Evolutionary conservation across 139 green algal species (phyloP).

Genomic region (Volvox reticuliferus): DNA sequence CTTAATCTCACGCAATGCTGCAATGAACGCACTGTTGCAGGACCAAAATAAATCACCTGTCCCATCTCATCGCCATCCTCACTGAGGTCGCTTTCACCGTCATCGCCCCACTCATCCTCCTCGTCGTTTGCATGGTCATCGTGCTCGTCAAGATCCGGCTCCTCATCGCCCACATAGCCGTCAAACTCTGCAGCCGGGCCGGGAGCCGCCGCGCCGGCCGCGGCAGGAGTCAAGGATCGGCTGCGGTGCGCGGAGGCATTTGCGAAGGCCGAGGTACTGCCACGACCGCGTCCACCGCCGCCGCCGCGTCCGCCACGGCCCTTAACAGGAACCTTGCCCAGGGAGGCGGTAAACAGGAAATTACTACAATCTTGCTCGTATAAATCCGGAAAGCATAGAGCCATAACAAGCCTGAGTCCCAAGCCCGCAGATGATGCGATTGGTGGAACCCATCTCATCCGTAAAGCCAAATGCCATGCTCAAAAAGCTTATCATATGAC

Average conservation of each 20-base stretch:
- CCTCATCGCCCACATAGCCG: constrained; percentile 33
- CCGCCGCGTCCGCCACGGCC: constrained; percentile 23
- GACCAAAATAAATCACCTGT: neutral
- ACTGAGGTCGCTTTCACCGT: neutral
- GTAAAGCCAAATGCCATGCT: no score
- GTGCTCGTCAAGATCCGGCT: constrained; percentile 24
- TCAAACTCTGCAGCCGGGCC: neutral
- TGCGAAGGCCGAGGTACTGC: neutral
- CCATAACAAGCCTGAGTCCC: no score
- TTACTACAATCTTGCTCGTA: no score
- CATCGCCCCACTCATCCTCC: constrained; percentile 12
- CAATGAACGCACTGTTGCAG: no score
- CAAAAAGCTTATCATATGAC: no score
- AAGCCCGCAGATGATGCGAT: no score
- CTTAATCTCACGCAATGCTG: no score
- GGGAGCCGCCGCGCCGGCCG: neutral
- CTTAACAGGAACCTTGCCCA: neutral
- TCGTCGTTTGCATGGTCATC: neutral
- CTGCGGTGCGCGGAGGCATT: constrained; percentile 14
- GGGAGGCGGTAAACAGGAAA: neutral
- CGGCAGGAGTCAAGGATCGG: constrained; percentile 22
- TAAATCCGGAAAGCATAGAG: no score
- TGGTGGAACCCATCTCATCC: no score
- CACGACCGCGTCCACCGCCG: neutral
- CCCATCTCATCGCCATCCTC: constrained; percentile 21